Conservation (phyloP, 768 basidiomycete species). For the Tulasnella calospora region DNA sequence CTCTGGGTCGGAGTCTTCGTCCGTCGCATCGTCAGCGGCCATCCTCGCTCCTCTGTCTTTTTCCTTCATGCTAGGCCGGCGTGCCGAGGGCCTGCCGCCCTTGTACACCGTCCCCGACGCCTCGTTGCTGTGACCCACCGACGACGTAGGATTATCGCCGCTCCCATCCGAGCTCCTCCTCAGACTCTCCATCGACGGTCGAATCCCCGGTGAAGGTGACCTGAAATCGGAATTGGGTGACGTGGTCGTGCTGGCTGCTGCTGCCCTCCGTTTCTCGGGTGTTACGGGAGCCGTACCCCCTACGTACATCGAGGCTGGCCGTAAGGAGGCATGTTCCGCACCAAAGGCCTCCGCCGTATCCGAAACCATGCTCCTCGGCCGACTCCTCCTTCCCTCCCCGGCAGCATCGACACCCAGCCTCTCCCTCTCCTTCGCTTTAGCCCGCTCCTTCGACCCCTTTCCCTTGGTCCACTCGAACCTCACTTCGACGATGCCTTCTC, state of each 20-base stretch:
- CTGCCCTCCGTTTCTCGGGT: not conserved
- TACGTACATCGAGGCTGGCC: not conserved
- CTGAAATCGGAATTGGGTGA: not conserved
- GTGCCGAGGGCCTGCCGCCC: not conserved
- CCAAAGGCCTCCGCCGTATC: not conserved
- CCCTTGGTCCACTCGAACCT: constrained; percentile 75
- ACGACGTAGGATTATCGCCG: not conserved
- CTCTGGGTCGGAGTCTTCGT: constrained; percentile 86
- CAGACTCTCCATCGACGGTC: constrained; percentile 16
- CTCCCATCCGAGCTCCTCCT: constrained; percentile 18
- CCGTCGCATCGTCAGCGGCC: constrained; percentile 31
- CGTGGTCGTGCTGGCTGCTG: not conserved
- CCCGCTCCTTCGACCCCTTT: constrained; percentile 36
- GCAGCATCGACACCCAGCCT: not conserved
- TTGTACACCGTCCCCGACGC: constrained; percentile 15
- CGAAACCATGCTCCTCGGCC: constrained; percentile 19
- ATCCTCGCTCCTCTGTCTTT: constrained; percentile 2
- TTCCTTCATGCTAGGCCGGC: not conserved
- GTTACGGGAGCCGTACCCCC: not conserved
- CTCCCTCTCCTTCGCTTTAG: constrained; percentile 30
- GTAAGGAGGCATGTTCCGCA: not conserved
- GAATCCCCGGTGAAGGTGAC: not conserved
- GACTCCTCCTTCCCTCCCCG: not conserved
- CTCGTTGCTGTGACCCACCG: not conserved
- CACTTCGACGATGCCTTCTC: constrained; percentile 52